Evolutionary conservation across 2,329 filamentous ascomycete species (phyloP), one percentile per base, ranked within the genome.

Genomic region (Clonostachys solani): DNA sequence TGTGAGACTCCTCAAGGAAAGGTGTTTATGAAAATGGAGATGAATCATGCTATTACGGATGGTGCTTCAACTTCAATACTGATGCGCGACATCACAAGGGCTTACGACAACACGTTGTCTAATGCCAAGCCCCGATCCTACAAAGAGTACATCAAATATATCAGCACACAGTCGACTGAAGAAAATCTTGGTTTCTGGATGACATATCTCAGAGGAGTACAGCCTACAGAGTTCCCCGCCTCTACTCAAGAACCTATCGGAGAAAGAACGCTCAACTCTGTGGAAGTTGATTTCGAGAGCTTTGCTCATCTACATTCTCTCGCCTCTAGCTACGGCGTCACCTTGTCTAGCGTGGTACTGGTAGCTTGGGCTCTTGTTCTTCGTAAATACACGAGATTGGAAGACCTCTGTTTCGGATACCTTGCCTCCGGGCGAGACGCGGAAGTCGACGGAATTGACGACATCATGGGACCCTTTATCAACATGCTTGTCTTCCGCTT

Each of bases 401-500:
- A 64, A 4, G 71, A 77, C 38, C 68, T 80, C 0, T 75, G 71
- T 33, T 81, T 81, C 49, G 78, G 78, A 2, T 75, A 79, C 47
- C 67, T 80, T 0, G 59, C 76, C 5, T 76, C 75, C 0, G 78
- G 78, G 2, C 66, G 79, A 13, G 77, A 81, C 49, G 66, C 73
- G 5, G 69, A 74, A 1, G 62, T 82, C 1, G 60, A 66, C 3
- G 67, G 69, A 1, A 72, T 80, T 12, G 65, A 73, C 3, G 63
- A 72, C 4, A 69, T 75, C 2, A 67, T 76, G 12, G 78, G 79
- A 0, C 66, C 70, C 10, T 75, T 80, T 43, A 74, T 81, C 49
- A 79, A 78, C 46, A 78, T 80, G 69, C 65, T 81, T 4, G 71
- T 77, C 42, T 78, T 71, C 49, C 68, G 72, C 6, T 62, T 78